Conservation (phyloP, 345 rosid genomes). For the Arabis alpina region DNA sequence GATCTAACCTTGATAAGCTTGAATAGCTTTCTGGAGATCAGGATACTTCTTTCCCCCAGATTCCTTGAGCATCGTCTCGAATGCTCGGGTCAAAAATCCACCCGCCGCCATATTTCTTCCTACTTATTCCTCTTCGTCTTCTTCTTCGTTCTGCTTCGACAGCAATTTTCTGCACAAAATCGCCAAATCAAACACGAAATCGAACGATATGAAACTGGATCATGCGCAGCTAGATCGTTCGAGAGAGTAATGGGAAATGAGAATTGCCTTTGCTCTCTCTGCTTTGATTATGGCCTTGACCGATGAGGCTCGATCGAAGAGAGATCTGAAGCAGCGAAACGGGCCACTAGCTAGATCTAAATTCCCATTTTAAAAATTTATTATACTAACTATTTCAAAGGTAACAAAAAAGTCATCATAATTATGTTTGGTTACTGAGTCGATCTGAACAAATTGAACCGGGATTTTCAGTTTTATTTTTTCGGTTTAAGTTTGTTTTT, state of each 20-base stretch:
- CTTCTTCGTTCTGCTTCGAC: slow-evolving; percentile 20
- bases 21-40: slow-evolving; percentile 88
- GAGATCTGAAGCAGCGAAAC: slow-evolving; percentile 43
- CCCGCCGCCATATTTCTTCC: slow-evolving; percentile 72
- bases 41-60: slow-evolving; percentile 78
- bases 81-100: slow-evolving; percentile 89
- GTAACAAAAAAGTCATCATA: neutral
- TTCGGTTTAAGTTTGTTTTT: too few species aligned
- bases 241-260: slow-evolving; percentile 29
- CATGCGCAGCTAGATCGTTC: slow-evolving; percentile 21
- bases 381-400: slow-evolving; percentile 19
- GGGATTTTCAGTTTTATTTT: neutral
- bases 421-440: neutral
- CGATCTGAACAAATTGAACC: slow-evolving; percentile 8
- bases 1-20: slow-evolving; percentile 71
- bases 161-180: slow-evolving; percentile 18
- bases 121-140: slow-evolving; percentile 12
- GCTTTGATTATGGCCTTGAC: slow-evolving; percentile 25
- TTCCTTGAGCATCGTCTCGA: slow-evolving; percentile 96
- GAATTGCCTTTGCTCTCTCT: slow-evolving; percentile 26
- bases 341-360: slow-evolving; percentile 41
- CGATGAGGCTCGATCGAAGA: slow-evolving; percentile 35
- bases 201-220: slow-evolving; percentile 16
- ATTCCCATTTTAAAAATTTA: neutral
- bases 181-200: slow-evolving; percentile 17